Base-by-base conservation (phyloP, 176 grass and related monocot species). In the Phragmites australis region DNA sequence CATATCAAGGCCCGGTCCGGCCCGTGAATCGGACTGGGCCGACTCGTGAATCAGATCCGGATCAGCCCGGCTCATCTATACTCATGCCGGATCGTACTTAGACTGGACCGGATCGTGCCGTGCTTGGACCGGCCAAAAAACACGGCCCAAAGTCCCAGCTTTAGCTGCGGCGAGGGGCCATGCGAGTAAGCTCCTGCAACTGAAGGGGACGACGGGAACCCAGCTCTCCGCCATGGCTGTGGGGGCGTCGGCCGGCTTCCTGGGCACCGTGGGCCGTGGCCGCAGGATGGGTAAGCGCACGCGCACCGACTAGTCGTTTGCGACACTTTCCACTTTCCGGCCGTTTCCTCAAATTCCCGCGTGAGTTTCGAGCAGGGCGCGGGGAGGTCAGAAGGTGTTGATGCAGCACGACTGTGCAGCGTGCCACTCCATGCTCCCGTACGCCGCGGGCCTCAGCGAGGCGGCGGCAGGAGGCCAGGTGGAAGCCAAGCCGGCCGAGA, bases 341-440 rank as follows among this genome's bases (percentile, higher is more conserved):
- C 19, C 50, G 17, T 52, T 52, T 19, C 49, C 18, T 52, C 49
- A 52, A 19, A 6, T 21, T n/a, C 18, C 15, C 49, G 16, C 1
- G 51, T 21, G 53, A 11, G 21, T 56, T 52, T 22, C 31, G 43
- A 19, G 53, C 83, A 82, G 70, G 30, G 19, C 53, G 8, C 84
- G 75, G 6, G 78, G 87, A 37, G 85, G 84, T 14, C 68, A 67
- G 9, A 80, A 90, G 79, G 84, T 93, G 74, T 93, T 82, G 82
- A 86, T 87, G 79, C 86, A 88, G 76, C 55, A 80, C 64, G 73
- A 69, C 82, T 93, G 91, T 86, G 62, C 91, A 2, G 82, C 91
- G 75, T 93, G 91, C 88, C 91, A 93, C 79, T 77, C 82, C 71
- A 77, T 74, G 82, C 88, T 89, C 47, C 91, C 84, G 39, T 74